phyloP scores from a whole-genome alignment of 495 filamentous ascomycete genomes.

The Penicillium crystallinum region DNA sequence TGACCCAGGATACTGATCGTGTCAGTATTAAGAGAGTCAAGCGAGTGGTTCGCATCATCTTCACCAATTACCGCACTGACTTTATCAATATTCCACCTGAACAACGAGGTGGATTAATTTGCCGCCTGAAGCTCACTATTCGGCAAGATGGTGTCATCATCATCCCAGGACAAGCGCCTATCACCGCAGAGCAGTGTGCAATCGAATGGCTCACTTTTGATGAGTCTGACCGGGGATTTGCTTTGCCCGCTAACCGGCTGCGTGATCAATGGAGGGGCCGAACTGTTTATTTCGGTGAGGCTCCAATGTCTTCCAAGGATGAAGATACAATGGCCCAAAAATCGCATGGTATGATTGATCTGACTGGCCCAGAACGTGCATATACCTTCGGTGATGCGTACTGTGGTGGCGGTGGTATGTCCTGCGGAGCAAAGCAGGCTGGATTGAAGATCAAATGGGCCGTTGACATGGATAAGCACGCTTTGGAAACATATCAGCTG shows the following conservation, averaged over 20 bases:
- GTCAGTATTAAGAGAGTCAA: conserved; percentile 19
- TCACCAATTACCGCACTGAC: conserved; percentile 28
- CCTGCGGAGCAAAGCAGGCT: conserved; percentile 59
- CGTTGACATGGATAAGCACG: conserved; percentile 55
- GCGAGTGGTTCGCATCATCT: conserved; percentile 19
- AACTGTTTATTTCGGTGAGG: conserved; percentile 26
- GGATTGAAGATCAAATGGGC: conserved; percentile 56
- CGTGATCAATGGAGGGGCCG: conserved; percentile 28
- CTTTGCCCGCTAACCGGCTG: conserved; percentile 8
- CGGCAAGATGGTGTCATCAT: not conserved
- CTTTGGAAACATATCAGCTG: conserved; percentile 49
- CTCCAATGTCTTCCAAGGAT: not conserved
- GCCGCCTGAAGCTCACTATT: conserved; percentile 24
- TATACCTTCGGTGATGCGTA: conserved; percentile 71
- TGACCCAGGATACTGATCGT: not conserved
- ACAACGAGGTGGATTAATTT: conserved; percentile 16
- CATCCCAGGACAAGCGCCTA: not conserved
- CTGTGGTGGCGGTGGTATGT: conserved; percentile 73
- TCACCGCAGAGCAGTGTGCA: conserved; percentile 10
- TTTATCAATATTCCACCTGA: conserved; percentile 1
- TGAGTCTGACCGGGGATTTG: conserved; percentile 20
- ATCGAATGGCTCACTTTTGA: conserved; percentile 26
- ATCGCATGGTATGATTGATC: conserved; percentile 17
- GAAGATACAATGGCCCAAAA: not conserved
- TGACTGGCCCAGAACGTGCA: conserved; percentile 13